These are phyloP conservation scores for Chrysoporthe austroafricana DNA, from an alignment of 2,329 filamentous ascomycete genomes.

Conservation along the genomic window DNA sequence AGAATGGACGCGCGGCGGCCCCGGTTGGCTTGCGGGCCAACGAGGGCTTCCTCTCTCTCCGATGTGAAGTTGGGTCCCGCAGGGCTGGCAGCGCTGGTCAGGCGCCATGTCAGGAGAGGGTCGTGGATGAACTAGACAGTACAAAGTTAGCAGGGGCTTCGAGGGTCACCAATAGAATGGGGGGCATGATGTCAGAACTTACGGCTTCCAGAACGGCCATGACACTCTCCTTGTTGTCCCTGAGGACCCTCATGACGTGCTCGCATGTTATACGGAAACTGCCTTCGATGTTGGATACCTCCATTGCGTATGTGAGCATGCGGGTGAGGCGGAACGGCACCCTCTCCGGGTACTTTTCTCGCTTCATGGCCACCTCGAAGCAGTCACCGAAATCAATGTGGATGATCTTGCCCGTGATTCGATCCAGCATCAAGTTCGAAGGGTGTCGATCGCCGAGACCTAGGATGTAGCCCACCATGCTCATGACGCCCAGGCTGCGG, in stretches of 20 bases:
- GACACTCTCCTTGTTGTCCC: constrained; percentile 96
- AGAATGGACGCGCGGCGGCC: constrained; percentile 71
- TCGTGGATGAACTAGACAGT: constrained; percentile 88
- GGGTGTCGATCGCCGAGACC: constrained; percentile 96
- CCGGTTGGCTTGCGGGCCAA: constrained; percentile 51
- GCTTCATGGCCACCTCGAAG: constrained; percentile 99
- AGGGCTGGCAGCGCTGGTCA: constrained; percentile 68
- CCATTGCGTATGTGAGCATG: constrained; percentile 99
- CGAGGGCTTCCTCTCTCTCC: constrained; percentile 60
- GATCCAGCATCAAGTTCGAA: constrained; percentile 96
- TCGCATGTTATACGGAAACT: constrained; percentile 98
- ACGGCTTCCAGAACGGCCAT: constrained; percentile 98
- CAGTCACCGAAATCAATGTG: constrained; percentile 99
- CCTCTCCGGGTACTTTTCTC: constrained; percentile 96
- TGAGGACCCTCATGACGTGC: constrained; percentile 94
- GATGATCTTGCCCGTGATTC: constrained; percentile 93
- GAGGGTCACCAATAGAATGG: not conserved
- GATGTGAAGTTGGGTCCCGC: constrained; percentile 69
- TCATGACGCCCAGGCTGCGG: constrained; percentile 96
- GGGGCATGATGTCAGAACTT: constrained; percentile 48
- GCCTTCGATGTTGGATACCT: constrained; percentile 99
- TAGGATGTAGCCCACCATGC: constrained; percentile 99
- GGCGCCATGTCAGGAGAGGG: constrained; percentile 95
- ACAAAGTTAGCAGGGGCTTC: constrained; percentile 31
- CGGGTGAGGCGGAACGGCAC: constrained; percentile 97